Percentiles rank a stretch among this genome's conserved stretches.
Evolutionary conservation across 495 filamentous ascomycete genomes (phyloP).

Genomic region (Elasticomyces elasticus): DNA sequence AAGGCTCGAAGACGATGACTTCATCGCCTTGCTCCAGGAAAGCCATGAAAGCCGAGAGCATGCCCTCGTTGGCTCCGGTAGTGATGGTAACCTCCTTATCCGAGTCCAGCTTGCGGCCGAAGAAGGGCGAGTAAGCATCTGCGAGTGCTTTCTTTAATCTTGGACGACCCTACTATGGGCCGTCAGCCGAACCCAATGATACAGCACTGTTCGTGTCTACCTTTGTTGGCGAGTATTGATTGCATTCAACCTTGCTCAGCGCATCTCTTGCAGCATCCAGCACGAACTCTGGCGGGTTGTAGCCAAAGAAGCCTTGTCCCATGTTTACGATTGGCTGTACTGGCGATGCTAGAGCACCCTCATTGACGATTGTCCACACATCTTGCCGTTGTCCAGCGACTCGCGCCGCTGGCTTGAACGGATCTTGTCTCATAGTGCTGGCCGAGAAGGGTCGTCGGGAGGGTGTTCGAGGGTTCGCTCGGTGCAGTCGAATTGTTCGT

Average conservation of each 20-base stretch:
- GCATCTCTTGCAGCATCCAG: constrained; percentile 82
- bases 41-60: constrained; percentile 87
- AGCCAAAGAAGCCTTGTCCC: constrained; percentile 96
- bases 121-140: constrained; percentile 78
- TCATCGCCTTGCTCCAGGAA: constrained; percentile 93
- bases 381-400: constrained; percentile 78
- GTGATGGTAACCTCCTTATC: constrained; percentile 90
- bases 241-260: constrained; percentile 89
- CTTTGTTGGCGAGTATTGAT: constrained; percentile 95
- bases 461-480: background rate
- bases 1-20: constrained; percentile 96
- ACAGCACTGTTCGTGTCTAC: constrained; percentile 27
- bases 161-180: constrained; percentile 55
- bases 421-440: constrained; percentile 23
- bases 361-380: constrained; percentile 97
- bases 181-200: constrained; percentile 1
- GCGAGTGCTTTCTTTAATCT: constrained; percentile 84
- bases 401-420: constrained; percentile 61
- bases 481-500: background rate
- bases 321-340: constrained; percentile 90
- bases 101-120: constrained; percentile 68
- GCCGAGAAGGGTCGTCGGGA: constrained; percentile 16
- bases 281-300: constrained; percentile 90
- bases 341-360: constrained; percentile 69
- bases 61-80: constrained; percentile 90